Base-by-base conservation (phyloP, 176 grass and related monocot species). In the Cenchrus fungigraminus region DNA sequence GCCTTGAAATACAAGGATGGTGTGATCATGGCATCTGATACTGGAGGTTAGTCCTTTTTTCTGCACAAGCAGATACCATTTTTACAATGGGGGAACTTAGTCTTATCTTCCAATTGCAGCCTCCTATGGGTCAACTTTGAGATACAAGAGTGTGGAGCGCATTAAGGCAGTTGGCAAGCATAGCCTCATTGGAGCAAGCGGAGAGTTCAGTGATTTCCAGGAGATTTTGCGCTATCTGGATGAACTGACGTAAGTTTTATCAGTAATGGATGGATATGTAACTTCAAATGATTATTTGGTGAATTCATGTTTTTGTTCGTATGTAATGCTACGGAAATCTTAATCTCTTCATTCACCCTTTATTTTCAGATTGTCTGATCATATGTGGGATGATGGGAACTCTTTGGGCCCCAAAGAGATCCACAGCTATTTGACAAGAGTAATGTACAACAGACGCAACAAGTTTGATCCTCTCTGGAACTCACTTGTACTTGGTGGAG, bases 321-420 rank as follows among this genome's bases (percentile, higher is more conserved):
- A 22, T 46, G 9, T 65, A 32, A 53, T 75, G 32, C 32, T 76
- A 58, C 82, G 65, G 22, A 82, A 46, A 45, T 47, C 4, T 82
- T 5, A 45, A 68, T 14, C 68, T 67, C 7, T 59, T 44, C 12
- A 56, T 71, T 78, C 20, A 19, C 9, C 9, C 63, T 20, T 71
- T 46, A 12, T 85, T 84, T 86, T 85, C 81, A 99, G 94, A 68
- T 54, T 92, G 84, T 92, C 91, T 40, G 97, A 99, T 90, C 91
- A 92, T 68, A 99, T 99, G 97, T 99, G 97, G 97, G 97, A 99
- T 79, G 97, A 99, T 87, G 97, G 97, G 34, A 99, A 99, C 74
- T 99, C 97, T 9, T 77, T 99, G 88, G 97, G 97, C 52, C 97
- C 97, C 55, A 99, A 99, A 81, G 94, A 99, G 87, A 83, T 99